A percentile compares a stretch with the other conserved stretches of the same genome.
Conservation (phyloP, 2,329 filamentous ascomycete genomes). For the Orbilia oligospora region DNA sequence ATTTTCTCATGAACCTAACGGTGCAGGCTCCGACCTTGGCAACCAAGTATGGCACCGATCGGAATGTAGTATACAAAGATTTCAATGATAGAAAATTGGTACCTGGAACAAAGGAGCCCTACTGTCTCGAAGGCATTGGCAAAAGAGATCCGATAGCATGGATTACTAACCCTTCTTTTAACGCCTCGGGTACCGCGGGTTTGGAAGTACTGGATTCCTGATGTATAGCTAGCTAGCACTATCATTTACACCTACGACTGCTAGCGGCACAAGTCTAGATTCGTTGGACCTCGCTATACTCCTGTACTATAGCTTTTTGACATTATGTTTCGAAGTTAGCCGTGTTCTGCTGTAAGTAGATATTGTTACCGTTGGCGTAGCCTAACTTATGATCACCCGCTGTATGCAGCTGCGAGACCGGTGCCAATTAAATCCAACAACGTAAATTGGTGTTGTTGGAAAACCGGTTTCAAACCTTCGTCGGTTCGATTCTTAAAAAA, state of each 20-base stretch:
- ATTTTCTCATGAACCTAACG: not conserved
- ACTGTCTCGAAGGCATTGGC: not conserved
- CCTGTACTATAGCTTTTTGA: no score
- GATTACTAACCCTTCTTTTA: not conserved
- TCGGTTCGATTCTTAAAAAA: not conserved
- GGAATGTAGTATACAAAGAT: not conserved
- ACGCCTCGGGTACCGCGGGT: not conserved
- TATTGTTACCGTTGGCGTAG: no score
- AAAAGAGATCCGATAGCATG: not conserved
- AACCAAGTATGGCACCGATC: no score
- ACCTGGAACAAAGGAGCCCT: slow-evolving; percentile 1
- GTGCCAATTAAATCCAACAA: slow-evolving; percentile 15
- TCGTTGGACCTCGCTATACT: no score
- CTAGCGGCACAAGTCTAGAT: no score
- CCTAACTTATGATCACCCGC: no score
- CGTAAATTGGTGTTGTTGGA: slow-evolving; percentile 8
- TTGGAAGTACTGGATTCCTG: not conserved
- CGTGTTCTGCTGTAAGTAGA: no score
- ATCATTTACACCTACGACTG: no score
- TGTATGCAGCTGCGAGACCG: no score
- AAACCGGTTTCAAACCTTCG: slow-evolving; percentile 34
- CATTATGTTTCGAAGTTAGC: no score
- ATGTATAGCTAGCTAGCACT: no score
- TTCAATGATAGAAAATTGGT: not conserved
- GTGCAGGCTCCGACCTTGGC: not conserved